Evolutionary conservation across 75 land plant genomes (phyloP).

Genomic region (Pseudotsuga menziesii): DNA sequence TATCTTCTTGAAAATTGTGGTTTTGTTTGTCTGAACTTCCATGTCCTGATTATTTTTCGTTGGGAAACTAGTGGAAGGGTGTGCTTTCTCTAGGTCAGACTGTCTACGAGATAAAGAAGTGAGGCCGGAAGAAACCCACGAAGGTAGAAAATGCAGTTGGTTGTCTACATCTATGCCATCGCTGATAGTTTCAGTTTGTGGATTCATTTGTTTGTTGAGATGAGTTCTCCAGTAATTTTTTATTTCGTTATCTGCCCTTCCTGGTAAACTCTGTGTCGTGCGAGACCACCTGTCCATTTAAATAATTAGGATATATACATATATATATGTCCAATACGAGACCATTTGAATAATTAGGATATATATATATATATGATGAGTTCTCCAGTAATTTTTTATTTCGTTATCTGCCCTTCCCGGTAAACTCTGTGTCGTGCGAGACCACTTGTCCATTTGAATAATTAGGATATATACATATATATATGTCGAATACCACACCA

Average conservation of each 20-base stretch:
- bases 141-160: neutral
- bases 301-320: neutral
- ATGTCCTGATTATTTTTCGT: neutral
- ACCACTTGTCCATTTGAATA: neutral
- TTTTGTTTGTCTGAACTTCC: no score
- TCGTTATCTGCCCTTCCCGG: slow-evolving; percentile 16
- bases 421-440: slow-evolving; percentile 7
- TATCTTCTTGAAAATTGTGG: no score
- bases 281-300: slow-evolving; percentile 9
- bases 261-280: slow-evolving; percentile 7
- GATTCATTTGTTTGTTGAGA: neutral
- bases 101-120: neutral
- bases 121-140: neutral
- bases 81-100: neutral
- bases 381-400: slow-evolving; percentile 15
- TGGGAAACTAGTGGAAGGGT: neutral
- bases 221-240: slow-evolving; percentile 13
- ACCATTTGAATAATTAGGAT: neutral
- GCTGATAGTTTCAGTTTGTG: neutral
- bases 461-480: neutral
- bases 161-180: neutral
- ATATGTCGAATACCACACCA: no score
- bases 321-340: no score
- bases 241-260: slow-evolving; percentile 16
- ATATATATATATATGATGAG: neutral